Percentiles rank a stretch among this genome's conserved stretches.
Conservation (phyloP, 306 rosid genomes). For the Acacia crassicarpa region DNA sequence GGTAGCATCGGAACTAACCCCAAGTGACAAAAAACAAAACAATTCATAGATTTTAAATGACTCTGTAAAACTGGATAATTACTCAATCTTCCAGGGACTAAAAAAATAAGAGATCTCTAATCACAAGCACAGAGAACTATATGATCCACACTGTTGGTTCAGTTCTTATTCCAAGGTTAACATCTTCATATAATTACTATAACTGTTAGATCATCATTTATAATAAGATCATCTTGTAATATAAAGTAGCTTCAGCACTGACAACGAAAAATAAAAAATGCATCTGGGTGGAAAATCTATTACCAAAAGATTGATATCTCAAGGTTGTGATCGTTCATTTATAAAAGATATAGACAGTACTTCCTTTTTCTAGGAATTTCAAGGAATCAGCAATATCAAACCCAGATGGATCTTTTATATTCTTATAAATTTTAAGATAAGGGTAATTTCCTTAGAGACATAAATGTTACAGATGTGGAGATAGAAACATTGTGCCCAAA, state of each 20-base stretch:
- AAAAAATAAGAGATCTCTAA: neutral
- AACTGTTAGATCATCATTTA: neutral
- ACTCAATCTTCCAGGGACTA: neutral
- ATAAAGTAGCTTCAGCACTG: neutral
- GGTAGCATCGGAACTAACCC: neutral
- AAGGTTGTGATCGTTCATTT: neutral
- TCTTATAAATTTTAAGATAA: neutral
- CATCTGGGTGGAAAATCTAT: neutral
- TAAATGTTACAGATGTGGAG: neutral
- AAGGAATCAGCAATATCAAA: neutral
- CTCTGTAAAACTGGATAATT: neutral
- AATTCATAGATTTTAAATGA: neutral
- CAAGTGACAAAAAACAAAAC: neutral
- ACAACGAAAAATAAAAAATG: neutral
- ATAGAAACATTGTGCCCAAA: neutral
- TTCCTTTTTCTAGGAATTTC: neutral
- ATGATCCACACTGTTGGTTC: neutral
- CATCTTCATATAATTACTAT: neutral
- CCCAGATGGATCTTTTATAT: neutral
- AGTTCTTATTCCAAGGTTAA: neutral
- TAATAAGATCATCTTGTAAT: neutral
- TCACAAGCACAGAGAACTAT: neutral
- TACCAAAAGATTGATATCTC: constrained; percentile 2
- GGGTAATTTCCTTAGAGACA: constrained; percentile 16
- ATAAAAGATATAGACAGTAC: constrained; percentile 2